Conservation (phyloP, 2,329 filamentous ascomycete genomes). For the Colletotrichum sp. region DNA sequence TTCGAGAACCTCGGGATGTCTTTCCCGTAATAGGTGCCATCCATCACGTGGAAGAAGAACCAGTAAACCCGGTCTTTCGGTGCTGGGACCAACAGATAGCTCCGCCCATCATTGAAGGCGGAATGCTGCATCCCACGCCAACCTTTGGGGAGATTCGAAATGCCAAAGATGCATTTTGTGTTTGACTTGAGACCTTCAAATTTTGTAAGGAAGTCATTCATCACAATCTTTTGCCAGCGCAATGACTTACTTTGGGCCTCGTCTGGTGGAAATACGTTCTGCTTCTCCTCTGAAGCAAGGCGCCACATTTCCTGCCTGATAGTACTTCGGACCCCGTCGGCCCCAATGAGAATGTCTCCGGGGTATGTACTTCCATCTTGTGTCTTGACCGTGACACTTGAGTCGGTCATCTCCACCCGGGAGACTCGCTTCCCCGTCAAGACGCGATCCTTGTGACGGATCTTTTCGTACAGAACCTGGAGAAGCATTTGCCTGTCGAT, state of each 20-base stretch:
- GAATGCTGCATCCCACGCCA: neutral
- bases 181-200: neutral
- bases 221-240: too few relatives aligned
- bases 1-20: constrained; percentile 36
- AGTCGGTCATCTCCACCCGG: neutral
- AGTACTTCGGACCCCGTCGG: constrained; percentile 43
- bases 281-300: neutral
- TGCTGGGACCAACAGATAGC: neutral
- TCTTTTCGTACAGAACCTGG: constrained; percentile 33
- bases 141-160: constrained; percentile 27
- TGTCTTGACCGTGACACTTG: constrained; percentile 30
- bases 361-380: constrained; percentile 29
- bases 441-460: constrained; percentile 31
- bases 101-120: neutral
- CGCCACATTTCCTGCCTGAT: constrained; percentile 34
- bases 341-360: constrained; percentile 41
- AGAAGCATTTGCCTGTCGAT: constrained; percentile 39
- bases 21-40: constrained; percentile 27
- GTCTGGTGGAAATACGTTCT: neutral
- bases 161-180: constrained; percentile 40
- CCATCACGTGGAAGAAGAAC: constrained; percentile 36
- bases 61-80: constrained; percentile 34
- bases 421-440: constrained; percentile 13
- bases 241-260: constrained; percentile 15
- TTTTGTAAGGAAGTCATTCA: neutral